phyloP scores from a whole-genome alignment of 2,329 filamentous ascomycete genomes.

The Colletotrichum viniferum region DNA sequence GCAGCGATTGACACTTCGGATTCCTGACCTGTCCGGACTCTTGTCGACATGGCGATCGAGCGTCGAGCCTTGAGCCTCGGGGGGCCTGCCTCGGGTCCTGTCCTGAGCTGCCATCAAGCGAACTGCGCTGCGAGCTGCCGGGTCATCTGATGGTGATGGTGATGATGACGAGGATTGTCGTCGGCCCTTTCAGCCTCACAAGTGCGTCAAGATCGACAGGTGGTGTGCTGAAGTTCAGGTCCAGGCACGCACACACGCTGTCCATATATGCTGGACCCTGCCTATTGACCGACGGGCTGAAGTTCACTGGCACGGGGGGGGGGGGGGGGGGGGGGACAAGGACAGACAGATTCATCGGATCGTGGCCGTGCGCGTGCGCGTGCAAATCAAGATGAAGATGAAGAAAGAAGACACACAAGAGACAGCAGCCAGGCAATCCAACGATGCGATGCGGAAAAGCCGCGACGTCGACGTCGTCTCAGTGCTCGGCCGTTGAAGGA shows the following conservation, averaged over 20 bases:
- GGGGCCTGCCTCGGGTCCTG: background rate
- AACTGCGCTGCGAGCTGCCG: background rate
- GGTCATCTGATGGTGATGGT: background rate
- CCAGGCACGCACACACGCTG: background rate
- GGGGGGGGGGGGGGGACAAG: background rate
- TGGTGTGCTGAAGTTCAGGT: background rate
- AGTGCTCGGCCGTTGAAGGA: constrained; percentile 10
- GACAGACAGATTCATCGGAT: background rate
- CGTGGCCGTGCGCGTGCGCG: background rate
- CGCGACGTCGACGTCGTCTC: constrained; percentile 6
- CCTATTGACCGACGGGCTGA: background rate
- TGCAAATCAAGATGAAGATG: background rate
- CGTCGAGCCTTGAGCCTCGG: background rate
- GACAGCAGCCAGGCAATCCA: background rate
- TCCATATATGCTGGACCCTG: background rate
- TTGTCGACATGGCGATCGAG: background rate
- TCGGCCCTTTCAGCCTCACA: background rate
- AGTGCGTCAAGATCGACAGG: background rate
- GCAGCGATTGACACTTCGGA: background rate
- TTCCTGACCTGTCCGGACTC: background rate
- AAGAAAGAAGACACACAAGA: background rate
- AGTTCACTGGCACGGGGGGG: background rate
- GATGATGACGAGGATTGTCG: background rate
- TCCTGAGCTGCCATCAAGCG: background rate
- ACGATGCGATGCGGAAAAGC: background rate